Evolutionary conservation across 345 rosid species (phyloP).

Genomic region (Eucalyptus curtisii): DNA sequence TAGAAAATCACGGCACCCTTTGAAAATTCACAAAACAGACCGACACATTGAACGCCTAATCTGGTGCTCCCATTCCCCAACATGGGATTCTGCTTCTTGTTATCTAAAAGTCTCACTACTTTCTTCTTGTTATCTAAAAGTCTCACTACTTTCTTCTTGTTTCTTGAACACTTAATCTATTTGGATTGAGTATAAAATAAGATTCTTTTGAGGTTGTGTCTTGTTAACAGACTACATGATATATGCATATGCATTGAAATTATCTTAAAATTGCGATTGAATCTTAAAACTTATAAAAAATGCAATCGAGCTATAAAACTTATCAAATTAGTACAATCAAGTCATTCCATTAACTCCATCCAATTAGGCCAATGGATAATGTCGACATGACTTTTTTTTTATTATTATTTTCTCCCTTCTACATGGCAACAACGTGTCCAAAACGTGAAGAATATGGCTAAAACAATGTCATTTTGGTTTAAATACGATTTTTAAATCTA

Average conservation of each 20-base stretch:
- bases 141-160: background rate
- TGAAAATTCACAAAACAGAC: background rate
- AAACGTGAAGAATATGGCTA: background rate
- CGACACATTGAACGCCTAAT: conserved; percentile 10
- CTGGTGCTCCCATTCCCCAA: background rate
- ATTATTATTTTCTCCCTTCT: background rate
- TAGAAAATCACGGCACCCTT: background rate
- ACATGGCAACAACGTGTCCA: background rate
- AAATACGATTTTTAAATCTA: too few relatives aligned
- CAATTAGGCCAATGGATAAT: too few relatives aligned
- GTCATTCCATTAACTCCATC: background rate
- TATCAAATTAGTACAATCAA: too few relatives aligned
- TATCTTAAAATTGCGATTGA: too few relatives aligned
- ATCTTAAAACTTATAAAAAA: too few relatives aligned
- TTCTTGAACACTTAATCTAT: background rate
- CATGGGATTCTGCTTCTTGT: background rate
- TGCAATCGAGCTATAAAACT: too few relatives aligned
- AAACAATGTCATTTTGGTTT: background rate
- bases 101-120: too few relatives aligned
- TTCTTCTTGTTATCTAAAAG: background rate
- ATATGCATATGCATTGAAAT: background rate
- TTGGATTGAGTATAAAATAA: background rate
- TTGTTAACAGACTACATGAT: background rate
- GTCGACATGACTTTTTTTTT: too few relatives aligned
- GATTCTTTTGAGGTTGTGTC: background rate